phyloP scores from a whole-genome alignment of 208 protist species.

The Leishmania tarentolae region DNA sequence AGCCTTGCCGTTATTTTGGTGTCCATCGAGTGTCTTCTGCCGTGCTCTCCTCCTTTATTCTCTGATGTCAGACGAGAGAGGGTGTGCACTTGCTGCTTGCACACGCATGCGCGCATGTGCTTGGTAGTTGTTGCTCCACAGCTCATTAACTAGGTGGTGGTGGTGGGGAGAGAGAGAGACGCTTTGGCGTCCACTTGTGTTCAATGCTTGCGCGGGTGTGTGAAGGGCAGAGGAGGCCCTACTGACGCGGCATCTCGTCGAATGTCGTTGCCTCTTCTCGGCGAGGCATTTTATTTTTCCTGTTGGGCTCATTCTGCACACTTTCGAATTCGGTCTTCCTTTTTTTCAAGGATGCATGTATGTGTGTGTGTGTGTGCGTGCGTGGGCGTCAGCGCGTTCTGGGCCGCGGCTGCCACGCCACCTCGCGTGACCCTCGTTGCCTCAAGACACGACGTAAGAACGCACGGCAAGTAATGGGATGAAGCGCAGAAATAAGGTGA shows the following conservation, averaged over 20 bases:
- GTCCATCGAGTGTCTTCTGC: neutral
- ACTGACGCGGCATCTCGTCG: neutral
- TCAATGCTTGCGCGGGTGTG: neutral
- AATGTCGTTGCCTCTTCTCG: neutral
- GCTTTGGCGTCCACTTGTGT: neutral
- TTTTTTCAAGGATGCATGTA: neutral
- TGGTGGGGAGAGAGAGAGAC: neutral
- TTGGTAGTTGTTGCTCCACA: neutral
- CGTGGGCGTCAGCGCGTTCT: too few species aligned
- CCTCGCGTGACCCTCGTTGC: neutral
- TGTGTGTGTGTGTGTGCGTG: neutral
- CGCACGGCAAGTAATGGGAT: neutral
- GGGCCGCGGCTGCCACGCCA: neutral
- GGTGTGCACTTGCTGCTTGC: neutral
- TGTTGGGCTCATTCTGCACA: neutral
- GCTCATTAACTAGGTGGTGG: neutral
- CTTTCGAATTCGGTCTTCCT: neutral
- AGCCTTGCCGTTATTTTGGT: neutral
- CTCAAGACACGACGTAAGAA: neutral
- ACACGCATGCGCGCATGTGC: neutral
- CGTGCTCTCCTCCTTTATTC: neutral
- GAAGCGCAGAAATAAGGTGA: too few species aligned
- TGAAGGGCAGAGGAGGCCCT: neutral
- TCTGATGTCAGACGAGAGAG: neutral
- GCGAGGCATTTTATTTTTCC: neutral